Percentiles rank a stretch among this genome's conserved stretches.
Conservation (phyloP, 2,329 filamentous ascomycete species). For the Fusarium begoniae region DNA sequence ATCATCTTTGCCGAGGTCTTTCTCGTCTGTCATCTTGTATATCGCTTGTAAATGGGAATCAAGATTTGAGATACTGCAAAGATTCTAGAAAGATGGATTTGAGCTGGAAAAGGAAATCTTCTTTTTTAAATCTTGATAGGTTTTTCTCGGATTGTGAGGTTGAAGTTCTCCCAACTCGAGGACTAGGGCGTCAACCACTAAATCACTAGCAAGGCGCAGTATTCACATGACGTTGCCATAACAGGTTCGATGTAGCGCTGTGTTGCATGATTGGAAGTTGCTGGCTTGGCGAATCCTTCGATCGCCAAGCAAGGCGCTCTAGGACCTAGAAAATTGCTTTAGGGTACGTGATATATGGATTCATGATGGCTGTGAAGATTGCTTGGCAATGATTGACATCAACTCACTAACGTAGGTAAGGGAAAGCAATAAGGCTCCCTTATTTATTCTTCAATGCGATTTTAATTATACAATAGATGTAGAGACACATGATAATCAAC, state of each 20-base stretch:
- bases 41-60: not conserved
- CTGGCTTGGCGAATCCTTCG: not conserved
- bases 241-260: not conserved
- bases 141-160: not conserved
- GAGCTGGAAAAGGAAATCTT: not conserved
- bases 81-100: not conserved
- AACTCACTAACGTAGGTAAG: not conserved
- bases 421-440: no score
- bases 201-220: not conserved
- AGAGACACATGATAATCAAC: no score
- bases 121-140: not conserved
- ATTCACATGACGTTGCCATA: not conserved
- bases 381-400: not conserved
- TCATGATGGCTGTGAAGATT: not conserved
- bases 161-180: not conserved
- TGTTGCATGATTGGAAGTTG: not conserved
- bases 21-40: not conserved
- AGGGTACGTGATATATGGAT: not conserved
- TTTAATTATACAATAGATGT: not conserved
- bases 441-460: not conserved
- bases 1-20: not conserved
- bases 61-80: not conserved
- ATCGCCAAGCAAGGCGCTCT: not conserved
- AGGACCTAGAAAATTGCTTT: not conserved
- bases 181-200: not conserved